phyloP scores from a whole-genome alignment of 176 grass and related monocot species.

The Panicum miliaceum region DNA sequence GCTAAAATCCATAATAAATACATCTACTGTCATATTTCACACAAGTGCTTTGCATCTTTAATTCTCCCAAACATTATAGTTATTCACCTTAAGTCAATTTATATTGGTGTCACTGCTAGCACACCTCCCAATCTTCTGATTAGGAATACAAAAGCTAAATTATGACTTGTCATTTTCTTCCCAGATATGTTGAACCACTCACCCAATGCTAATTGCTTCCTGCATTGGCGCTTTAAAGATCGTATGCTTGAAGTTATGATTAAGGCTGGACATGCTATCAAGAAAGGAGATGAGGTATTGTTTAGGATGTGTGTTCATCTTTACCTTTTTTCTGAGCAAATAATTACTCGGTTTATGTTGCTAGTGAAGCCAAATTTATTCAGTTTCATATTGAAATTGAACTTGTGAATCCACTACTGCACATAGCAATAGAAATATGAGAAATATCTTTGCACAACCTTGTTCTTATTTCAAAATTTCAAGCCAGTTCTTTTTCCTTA shows the following conservation, averaged over 20 bases:
- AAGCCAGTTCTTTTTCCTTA: slow-evolving; percentile 8
- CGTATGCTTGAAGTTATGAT: slow-evolving; percentile 98
- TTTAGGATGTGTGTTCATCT: slow-evolving; percentile 29
- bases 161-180: slow-evolving; percentile 35
- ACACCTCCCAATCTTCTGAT: neutral
- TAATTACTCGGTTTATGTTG: neutral
- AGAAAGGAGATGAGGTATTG: slow-evolving; percentile 91
- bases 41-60: slow-evolving; percentile 2
- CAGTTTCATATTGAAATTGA: neutral
- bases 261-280: slow-evolving; percentile 78
- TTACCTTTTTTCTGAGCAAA: neutral
- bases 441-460: neutral
- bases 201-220: slow-evolving; percentile 91
- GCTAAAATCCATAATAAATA: slow-evolving; percentile 1
- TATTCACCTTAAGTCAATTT: neutral
- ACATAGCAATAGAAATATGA: neutral
- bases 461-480: neutral
- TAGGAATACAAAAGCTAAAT: neutral
- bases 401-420: neutral
- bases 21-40: neutral
- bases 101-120: neutral
- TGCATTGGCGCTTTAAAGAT: slow-evolving; percentile 96
- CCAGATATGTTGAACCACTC: slow-evolving; percentile 99
- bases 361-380: slow-evolving; percentile 9
- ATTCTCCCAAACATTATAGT: neutral